phyloP scores from a whole-genome alignment of 164 flowering plant species.

The Stephania yunnanensis region DNA sequence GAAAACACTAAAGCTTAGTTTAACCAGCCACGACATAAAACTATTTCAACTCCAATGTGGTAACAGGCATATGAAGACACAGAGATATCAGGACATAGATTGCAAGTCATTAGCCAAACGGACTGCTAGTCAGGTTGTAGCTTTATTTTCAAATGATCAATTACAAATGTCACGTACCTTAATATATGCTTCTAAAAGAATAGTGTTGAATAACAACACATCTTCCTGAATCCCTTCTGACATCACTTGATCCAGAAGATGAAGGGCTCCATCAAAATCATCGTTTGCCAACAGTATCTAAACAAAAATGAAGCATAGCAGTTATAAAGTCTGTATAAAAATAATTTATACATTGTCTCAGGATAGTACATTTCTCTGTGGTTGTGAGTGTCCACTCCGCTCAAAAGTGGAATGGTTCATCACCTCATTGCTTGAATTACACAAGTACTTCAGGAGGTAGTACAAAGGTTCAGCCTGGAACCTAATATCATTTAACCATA shows the following conservation, averaged over 20 bases:
- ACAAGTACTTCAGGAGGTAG: not conserved
- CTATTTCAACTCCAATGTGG: not conserved
- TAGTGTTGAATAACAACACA: conserved; percentile 54
- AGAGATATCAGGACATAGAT: not conserved
- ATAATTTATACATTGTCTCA: too few relatives aligned
- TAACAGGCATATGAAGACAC: not conserved
- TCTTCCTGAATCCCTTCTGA: conserved; percentile 46
- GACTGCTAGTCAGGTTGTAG: too few relatives aligned
- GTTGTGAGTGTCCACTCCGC: too few relatives aligned
- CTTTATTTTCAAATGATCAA: not conserved
- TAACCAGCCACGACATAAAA: not conserved
- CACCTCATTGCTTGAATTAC: not conserved
- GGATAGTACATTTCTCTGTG: too few relatives aligned
- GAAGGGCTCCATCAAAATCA: conserved; percentile 50
- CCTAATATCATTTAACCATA: not conserved
- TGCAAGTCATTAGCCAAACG: too few relatives aligned
- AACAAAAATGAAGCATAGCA: not conserved
- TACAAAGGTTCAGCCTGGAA: not conserved
- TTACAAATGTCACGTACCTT: conserved; percentile 36
- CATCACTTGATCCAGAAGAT: conserved; percentile 49
- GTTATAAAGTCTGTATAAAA: not conserved
- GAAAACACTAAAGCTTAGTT: not conserved
- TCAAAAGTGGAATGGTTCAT: too few relatives aligned
- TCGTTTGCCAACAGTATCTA: conserved; percentile 47
- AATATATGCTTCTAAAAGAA: conserved; percentile 43